A percentile compares a stretch with the other conserved stretches of the same genome.
Conservation (phyloP, 2,329 filamentous ascomycete genomes). For the Ascochyta pisi region DNA sequence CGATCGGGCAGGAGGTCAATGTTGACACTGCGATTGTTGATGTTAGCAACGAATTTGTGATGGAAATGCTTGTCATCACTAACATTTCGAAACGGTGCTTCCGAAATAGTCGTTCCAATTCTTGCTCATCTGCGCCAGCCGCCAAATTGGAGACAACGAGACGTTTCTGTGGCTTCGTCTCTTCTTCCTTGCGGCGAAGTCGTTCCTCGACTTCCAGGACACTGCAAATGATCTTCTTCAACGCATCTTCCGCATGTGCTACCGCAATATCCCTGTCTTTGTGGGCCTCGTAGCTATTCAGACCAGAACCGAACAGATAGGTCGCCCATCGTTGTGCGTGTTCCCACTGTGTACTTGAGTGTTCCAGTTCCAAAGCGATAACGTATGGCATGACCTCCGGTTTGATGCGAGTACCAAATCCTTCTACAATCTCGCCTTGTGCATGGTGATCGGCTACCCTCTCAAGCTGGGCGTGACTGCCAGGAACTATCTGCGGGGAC, state of each 20-base stretch:
- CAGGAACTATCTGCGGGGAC: not conserved
- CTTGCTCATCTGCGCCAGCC: slow-evolving; percentile 27
- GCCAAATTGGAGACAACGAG: slow-evolving; percentile 39
- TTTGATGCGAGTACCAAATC: not conserved
- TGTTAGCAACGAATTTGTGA: not conserved
- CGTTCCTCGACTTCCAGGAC: slow-evolving; percentile 18
- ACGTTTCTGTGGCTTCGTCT: slow-evolving; percentile 15
- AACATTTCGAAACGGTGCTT: slow-evolving; percentile 27
- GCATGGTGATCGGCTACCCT: not conserved
- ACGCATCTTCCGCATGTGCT: slow-evolving; percentile 13
- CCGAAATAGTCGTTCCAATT: slow-evolving; percentile 24
- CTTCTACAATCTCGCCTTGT: not conserved
- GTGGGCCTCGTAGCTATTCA: slow-evolving; percentile 13
- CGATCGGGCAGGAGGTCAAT: slow-evolving; percentile 27
- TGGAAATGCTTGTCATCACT: not conserved
- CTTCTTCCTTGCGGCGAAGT: slow-evolving; percentile 17
- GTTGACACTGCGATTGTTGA: slow-evolving; percentile 18
- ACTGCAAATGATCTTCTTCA: slow-evolving; percentile 17
- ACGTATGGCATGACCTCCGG: slow-evolving; percentile 4
- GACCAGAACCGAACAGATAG: slow-evolving; percentile 20
- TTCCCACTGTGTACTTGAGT: slow-evolving; percentile 17
- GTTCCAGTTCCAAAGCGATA: slow-evolving; percentile 25
- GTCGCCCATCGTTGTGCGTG: slow-evolving; percentile 18
- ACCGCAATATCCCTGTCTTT: slow-evolving; percentile 18
- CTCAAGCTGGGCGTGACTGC: not conserved